phyloP scores from a whole-genome alignment of 2,329 filamentous ascomycete genomes.

The Rasamsonia emersonii region DNA sequence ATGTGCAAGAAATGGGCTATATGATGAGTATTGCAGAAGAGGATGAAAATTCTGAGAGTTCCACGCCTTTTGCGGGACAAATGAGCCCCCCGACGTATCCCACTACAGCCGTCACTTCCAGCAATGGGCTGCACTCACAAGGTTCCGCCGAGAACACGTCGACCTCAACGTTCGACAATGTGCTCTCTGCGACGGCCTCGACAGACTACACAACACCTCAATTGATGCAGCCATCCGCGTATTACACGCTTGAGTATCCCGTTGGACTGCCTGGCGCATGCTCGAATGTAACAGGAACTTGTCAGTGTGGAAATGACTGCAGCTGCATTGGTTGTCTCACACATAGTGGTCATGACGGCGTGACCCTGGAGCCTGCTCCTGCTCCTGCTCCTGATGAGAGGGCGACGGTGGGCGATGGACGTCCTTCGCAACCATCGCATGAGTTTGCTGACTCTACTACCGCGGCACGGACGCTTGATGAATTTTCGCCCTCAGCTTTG shows the following conservation, averaged over 20 bases:
- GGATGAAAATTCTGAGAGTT: conserved; percentile 15
- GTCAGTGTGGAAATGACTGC: conserved; percentile 45
- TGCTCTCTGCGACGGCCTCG: conserved; percentile 18
- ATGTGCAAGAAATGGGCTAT: conserved; percentile 38
- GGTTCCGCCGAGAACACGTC: conserved; percentile 6
- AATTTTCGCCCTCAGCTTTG: conserved; percentile 8
- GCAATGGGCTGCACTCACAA: background rate
- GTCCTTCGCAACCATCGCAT: background rate
- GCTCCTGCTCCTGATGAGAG: conserved; percentile 6
- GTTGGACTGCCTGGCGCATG: conserved; percentile 33
- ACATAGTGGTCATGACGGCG: conserved; percentile 42
- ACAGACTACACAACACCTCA: conserved; percentile 17
- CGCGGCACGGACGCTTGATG: conserved; percentile 6
- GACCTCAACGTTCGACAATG: conserved; percentile 13
- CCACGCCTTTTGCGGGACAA: conserved; percentile 13
- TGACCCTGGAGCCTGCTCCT: conserved; percentile 25
- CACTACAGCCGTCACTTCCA: conserved; percentile 4
- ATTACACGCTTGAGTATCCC: conserved; percentile 35
- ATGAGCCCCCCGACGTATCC: conserved; percentile 10
- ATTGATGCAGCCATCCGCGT: conserved; percentile 34
- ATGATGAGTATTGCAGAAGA: conserved; percentile 29
- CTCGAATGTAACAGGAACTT: conserved; percentile 41
- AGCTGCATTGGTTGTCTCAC: conserved; percentile 45
- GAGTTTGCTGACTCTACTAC: conserved; percentile 4
- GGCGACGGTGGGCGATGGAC: conserved; percentile 5